A percentile compares a stretch with the other conserved stretches of the same genome.
Conservation (phyloP, 2,329 filamentous ascomycete genomes). For the Magnaporthiopsis rhizophila region DNA sequence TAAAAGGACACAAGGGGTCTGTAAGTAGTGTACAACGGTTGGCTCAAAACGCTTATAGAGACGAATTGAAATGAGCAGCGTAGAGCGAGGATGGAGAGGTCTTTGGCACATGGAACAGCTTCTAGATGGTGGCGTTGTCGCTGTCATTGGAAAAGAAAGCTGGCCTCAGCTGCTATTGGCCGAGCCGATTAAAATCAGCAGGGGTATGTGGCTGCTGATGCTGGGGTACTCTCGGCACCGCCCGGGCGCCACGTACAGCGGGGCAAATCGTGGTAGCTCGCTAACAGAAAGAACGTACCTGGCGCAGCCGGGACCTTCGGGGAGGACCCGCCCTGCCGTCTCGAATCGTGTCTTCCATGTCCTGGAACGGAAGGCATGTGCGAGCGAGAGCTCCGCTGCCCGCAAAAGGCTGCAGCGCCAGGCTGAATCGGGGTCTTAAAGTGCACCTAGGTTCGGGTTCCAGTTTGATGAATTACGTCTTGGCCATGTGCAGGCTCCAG, state of each 20-base stretch:
- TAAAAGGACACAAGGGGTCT: neutral
- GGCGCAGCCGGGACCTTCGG: neutral
- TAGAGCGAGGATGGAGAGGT: neutral
- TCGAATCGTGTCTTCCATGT: neutral
- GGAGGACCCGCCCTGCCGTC: neutral
- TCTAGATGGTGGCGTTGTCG: neutral
- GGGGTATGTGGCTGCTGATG: neutral
- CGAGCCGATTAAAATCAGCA: neutral
- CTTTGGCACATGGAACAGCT: constrained; percentile 2
- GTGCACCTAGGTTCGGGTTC: too few species aligned
- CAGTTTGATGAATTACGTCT: neutral
- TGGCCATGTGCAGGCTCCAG: too few species aligned
- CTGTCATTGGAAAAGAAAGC: constrained; percentile 5
- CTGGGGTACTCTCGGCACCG: constrained; percentile 1
- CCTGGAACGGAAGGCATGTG: neutral
- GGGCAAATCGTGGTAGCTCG: neutral
- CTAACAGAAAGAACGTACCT: neutral
- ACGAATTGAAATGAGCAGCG: neutral
- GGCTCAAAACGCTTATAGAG: neutral
- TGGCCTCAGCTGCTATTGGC: constrained; percentile 6
- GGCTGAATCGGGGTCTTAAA: neutral
- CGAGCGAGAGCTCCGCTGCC: neutral
- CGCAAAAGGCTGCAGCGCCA: neutral
- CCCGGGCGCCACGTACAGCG: neutral
- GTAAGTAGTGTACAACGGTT: neutral